Conservation (phyloP, 2,329 filamentous ascomycete species). For the Cercospora sp. region DNA sequence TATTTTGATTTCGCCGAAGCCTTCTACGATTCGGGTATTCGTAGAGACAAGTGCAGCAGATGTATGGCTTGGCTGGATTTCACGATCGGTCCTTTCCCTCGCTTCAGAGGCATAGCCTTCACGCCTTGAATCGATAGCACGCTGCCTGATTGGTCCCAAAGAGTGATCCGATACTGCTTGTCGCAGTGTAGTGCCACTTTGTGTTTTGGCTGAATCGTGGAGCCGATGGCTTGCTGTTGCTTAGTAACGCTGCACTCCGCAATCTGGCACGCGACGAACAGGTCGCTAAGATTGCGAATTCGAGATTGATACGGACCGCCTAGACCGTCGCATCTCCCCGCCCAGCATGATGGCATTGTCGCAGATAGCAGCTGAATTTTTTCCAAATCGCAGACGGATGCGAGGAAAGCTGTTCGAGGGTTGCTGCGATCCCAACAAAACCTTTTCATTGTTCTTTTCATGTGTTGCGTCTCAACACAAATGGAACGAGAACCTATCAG, state of each 20-base stretch:
- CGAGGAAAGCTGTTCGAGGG: not conserved
- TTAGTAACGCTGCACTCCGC: not conserved
- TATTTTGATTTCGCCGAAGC: not conserved
- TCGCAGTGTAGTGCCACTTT: not conserved
- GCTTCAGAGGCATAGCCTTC: not conserved
- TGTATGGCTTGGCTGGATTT: not conserved
- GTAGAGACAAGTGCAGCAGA: not conserved
- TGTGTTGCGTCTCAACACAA: constrained; percentile 3
- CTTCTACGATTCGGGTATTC: not conserved
- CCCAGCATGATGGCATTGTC: not conserved
- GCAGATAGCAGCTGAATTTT: not conserved
- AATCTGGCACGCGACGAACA: not conserved
- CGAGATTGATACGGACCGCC: not conserved
- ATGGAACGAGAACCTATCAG: not conserved
- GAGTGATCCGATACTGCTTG: not conserved
- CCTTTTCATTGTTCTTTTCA: constrained; percentile 4
- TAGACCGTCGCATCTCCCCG: not conserved
- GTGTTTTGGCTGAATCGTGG: not conserved
- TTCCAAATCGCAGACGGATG: not conserved
- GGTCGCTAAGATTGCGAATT: not conserved
- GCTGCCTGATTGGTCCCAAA: not conserved
- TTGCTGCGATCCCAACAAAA: not conserved
- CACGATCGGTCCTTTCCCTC: not conserved
- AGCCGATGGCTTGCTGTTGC: not conserved
- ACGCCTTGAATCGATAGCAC: not conserved